Evolutionary conservation across 2,329 filamentous ascomycete genomes (phyloP), one percentile per base, ranked within the genome.

Genomic region (Penicillium thymicola): DNA sequence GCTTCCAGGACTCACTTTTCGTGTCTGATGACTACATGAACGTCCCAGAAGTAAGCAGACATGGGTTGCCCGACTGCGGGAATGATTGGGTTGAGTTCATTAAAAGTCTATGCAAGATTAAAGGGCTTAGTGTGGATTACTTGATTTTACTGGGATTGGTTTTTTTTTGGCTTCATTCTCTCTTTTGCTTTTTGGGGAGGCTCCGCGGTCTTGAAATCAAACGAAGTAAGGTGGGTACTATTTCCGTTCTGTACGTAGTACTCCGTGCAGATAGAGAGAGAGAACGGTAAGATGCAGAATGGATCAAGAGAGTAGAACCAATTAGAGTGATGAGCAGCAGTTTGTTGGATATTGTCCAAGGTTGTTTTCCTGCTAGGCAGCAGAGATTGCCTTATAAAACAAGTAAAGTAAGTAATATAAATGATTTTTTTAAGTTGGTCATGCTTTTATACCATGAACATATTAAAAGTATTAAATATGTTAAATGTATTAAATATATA

Each of bases 251-350:
- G 9, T 36, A 16, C 10, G 27, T 9, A 23, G 32, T 47, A 28
- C 21, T 21, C 28, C 28, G 37, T 28, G 37, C 46, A 21, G 32
- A 30, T 9, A 23, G 3, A 18, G 25, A 21, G 34, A 34, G 44
- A 49, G 32, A 10, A 51, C 56, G 60, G 56, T 50, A 59, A 52
- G 50, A 54, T 57, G 60, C 57, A 57, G 47, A 43, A 18, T 43
- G 27, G 18, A 42, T n/a, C 21, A 42, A 14, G 11, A 32, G 30
- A 14, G 11, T 32, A 32, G 16, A 50, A 37, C 54, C 57, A 59
- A 57, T 57, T 23, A 41, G n/a, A 18, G n/a, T 5, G 27, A 2
- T 28, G 11, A 30, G 11, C 5, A 30, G 28, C 28, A 48, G 43
- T 55, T 55, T 55, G 59, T 30, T 30, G 28, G 11, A 30, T 30